Base-by-base conservation (phyloP, 78 protist genomes). In the Paulinella micropora region DNA sequence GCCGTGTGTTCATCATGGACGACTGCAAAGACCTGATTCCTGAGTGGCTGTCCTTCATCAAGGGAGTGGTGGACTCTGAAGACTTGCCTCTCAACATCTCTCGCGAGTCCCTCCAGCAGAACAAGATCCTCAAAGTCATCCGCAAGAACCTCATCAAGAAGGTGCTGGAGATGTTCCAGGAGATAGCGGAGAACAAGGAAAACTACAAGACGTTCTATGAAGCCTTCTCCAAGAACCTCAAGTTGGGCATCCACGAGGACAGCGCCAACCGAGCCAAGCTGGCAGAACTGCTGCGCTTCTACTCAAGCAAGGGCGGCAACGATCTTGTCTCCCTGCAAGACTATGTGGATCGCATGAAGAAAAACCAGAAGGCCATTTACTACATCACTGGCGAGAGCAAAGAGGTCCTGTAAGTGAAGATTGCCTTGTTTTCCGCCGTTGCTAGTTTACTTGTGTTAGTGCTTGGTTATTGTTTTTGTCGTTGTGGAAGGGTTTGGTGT, bases 231-330 rank as follows among this genome's bases (percentile, higher is more conserved):
- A 96, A 96, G 96, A 95, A 98, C 97, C 82, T 99, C 90, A 98
- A 98, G 96, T 94, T 98, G 2, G 99, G 99, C 83, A 94, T 97
- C 95, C 98, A 97, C 92, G 99, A 98, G 93, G 99, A 99, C 93
- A 39, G 93, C 28, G 92, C 91, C 87, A 97, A 97, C 98, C 92
- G 99, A 51, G 89, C 83, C 85, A 95, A 95, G 94, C 91, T 99
- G 3, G 96, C 99, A 39, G 97, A 98, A 67, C 95, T 98, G 83
- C 95, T 98, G 86, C 95, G 99, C 87, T 99, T 94, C 95, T 38
- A 92, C 91, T 93, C 99, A 82, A 95, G 98, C 92, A 94, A 95
- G 93, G 39, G 89, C 40, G 89, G 39, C 77, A 94, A 92, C 32
- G 94, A 98, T 88, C 0, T 86, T 83, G 92, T 97, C 88, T 91